Conservation (phyloP, 805 yeast genomes). For the Pichia eremophila region DNA sequence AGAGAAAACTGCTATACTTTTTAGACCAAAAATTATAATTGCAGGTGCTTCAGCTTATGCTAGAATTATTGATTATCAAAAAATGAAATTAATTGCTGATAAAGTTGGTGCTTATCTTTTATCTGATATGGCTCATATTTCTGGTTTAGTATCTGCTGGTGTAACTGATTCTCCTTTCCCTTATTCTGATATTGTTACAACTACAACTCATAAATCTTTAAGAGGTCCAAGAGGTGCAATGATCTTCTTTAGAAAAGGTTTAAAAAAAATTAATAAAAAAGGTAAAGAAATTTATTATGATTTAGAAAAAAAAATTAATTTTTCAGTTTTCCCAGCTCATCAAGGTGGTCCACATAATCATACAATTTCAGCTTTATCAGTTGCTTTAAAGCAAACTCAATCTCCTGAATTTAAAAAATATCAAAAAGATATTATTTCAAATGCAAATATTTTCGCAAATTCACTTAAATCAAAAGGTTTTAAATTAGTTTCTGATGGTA, state of each 20-base stretch:
- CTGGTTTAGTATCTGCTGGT: conserved; percentile 92
- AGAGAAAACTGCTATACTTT: conserved; percentile 71
- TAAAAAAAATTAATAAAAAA: conserved; percentile 70
- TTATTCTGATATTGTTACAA: conserved; percentile 91
- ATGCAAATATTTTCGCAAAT: conserved; percentile 69
- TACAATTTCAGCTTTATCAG: conserved; percentile 92
- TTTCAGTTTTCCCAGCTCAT: conserved; percentile 97
- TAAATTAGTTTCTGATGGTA: conserved; percentile 82
- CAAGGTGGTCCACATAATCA: conserved; percentile 99
- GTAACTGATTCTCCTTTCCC: conserved; percentile 90
- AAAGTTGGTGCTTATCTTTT: conserved; percentile 86
- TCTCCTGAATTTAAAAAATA: conserved; percentile 83
- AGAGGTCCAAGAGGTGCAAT: conserved; percentile 99
- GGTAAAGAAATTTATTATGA: conserved; percentile 84
- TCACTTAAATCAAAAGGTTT: conserved; percentile 59
- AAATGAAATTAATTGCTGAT: conserved; percentile 87
- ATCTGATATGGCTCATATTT: conserved; percentile 96
- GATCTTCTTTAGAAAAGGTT: conserved; percentile 95
- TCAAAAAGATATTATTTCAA: conserved; percentile 73
- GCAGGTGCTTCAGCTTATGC: conserved; percentile 98
- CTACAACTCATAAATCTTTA: conserved; percentile 94
- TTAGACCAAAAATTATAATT: conserved; percentile 89
- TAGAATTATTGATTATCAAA: conserved; percentile 79
- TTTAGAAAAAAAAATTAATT: conserved; percentile 84
- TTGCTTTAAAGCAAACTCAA: conserved; percentile 85